Conservation (phyloP, 2,329 filamentous ascomycete species). For the Talaromyces sp. region DNA sequence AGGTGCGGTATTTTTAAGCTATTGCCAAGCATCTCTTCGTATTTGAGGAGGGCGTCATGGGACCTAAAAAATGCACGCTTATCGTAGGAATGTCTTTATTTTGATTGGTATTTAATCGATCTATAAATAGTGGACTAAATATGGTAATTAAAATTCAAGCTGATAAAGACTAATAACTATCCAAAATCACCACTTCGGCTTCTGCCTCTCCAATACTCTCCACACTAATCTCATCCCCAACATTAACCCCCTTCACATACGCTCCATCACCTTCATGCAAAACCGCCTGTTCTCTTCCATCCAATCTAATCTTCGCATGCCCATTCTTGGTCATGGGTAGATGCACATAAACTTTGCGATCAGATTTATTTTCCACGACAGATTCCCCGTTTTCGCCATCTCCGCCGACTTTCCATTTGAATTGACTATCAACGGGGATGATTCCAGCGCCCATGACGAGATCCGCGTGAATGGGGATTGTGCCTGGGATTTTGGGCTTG, state of each 20-base stretch:
- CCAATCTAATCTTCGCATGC: slow-evolving; percentile 68
- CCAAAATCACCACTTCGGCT: slow-evolving; percentile 67
- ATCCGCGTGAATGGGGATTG: slow-evolving; percentile 82
- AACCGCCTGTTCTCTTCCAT: slow-evolving; percentile 63
- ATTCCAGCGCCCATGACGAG: slow-evolving; percentile 79
- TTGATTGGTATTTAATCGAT: neutral
- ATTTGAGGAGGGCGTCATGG: neutral
- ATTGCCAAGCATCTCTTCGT: slow-evolving; percentile 1
- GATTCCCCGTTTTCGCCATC: slow-evolving; percentile 19
- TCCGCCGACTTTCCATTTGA: slow-evolving; percentile 70
- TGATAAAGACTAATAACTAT: slow-evolving; percentile 53
- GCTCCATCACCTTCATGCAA: slow-evolving; percentile 78
- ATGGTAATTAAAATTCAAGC: neutral
- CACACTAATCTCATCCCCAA: slow-evolving; percentile 62
- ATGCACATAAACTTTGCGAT: slow-evolving; percentile 75
- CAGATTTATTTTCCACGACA: slow-evolving; percentile 42
- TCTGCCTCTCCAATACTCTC: slow-evolving; percentile 68
- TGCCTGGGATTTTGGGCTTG: slow-evolving; percentile 60
- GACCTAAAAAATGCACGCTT: neutral
- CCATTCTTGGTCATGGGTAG: slow-evolving; percentile 75
- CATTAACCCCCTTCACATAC: slow-evolving; percentile 65
- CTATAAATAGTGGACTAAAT: neutral
- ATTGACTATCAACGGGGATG: slow-evolving; percentile 62
- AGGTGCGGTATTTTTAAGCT: neutral
- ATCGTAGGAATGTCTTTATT: neutral